A percentile compares a stretch with the other conserved stretches of the same genome.
Conservation (phyloP, 2,329 filamentous ascomycete species). For the Clarireedia homoeocarpa region DNA sequence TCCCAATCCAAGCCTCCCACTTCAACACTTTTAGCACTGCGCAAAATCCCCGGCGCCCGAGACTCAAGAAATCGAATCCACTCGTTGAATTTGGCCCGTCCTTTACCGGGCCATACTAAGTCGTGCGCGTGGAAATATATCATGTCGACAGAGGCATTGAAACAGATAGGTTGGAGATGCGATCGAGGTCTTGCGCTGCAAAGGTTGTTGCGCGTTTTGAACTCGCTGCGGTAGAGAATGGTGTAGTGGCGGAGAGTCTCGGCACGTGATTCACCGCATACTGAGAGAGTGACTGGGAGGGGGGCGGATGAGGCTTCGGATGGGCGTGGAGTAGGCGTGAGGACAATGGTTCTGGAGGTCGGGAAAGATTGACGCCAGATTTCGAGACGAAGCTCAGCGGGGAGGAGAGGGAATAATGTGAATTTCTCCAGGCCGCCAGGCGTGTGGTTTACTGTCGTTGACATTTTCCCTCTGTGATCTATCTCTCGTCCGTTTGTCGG, state of each 20-base stretch:
- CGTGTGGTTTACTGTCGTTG: background rate
- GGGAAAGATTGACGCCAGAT: constrained; percentile 5
- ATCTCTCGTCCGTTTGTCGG: no score
- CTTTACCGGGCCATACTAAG: background rate
- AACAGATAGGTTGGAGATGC: constrained; percentile 2
- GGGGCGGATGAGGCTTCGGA: background rate
- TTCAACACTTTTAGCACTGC: background rate
- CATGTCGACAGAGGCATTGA: background rate
- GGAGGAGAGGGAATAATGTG: background rate
- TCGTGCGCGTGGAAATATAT: background rate
- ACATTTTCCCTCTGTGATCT: background rate
- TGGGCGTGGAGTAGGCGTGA: background rate
- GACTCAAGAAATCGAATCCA: background rate
- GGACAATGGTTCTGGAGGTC: background rate
- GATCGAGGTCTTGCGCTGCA: background rate
- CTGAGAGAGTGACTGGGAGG: background rate
- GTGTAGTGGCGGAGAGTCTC: constrained; percentile 4
- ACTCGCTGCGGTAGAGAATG: background rate
- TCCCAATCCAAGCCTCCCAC: constrained; percentile 2
- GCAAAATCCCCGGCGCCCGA: background rate
- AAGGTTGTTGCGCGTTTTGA: background rate
- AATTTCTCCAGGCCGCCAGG: background rate
- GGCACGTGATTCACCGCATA: constrained; percentile 4
- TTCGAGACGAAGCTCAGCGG: background rate
- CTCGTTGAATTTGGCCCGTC: background rate